Base-by-base conservation (phyloP, 73 alveolate species). In the Paramecium tetraurelia region DNA sequence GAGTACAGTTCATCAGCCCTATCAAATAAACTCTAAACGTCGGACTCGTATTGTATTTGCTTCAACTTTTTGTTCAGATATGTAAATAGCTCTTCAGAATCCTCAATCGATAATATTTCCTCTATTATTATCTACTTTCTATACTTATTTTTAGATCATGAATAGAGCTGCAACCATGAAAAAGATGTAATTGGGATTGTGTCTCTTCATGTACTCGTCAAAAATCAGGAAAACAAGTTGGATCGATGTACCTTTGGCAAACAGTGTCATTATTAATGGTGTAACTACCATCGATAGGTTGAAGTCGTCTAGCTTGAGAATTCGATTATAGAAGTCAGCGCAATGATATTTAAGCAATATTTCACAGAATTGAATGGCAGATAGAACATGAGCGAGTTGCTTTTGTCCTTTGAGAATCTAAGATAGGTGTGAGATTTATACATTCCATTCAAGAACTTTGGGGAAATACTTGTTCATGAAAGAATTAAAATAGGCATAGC, bases 401-500 rank as follows among this genome's bases (percentile, higher is more conserved):
- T 77, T 77, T 21, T 41, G 3, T 44, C 48, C 68, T 18, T 38
- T 59, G 11, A 77, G 35, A 71, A 36, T 22, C 87, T 75, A 18
- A n/a, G 69, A 12, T 75, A 75, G 12, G 18, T 18, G 38, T 75
- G 4, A 7, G 2, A 0, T 38, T 75, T n/a, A 31, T 69, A 71
- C 92, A 38, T 83, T 89, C 43, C 53, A 77, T 89, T 89, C 86
- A 8, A 89, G 43, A 9, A 89, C 77, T 71, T 89, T 59, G 14
- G 92, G 92, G 41, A 89, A 89, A 33, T 44, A 70, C 38, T 41
- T 40, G 24, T 72, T 71, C 94, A 88, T 89, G 72, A 89, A 89
- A 0, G 89, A 46, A 40, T 89, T 89, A 70, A 70, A 89, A 41
- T 43, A 89, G 21, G 94, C 89, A 48, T 88, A 88, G 89, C 93